Conservation (phyloP, 345 rosid genomes). For the Limnanthes douglasii region DNA sequence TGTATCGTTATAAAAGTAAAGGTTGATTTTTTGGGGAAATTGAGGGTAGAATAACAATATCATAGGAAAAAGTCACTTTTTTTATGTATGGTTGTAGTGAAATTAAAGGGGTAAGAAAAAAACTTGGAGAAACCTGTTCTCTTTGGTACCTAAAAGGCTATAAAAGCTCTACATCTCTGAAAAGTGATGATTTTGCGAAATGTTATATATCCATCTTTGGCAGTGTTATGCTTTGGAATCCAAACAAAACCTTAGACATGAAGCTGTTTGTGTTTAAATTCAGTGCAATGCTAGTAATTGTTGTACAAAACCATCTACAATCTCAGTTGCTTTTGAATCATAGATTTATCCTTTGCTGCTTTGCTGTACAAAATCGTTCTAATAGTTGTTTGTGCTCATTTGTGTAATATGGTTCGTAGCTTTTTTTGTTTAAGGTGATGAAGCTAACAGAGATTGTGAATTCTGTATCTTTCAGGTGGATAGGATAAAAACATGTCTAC, state of each 20-base stretch:
- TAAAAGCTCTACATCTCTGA: background rate
- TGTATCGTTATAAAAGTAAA: too few species aligned
- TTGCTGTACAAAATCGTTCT: background rate
- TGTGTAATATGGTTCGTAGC: constrained; percentile 4
- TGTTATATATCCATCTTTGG: background rate
- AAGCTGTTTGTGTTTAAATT: constrained; percentile 1
- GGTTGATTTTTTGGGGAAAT: too few species aligned
- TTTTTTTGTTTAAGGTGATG: background rate
- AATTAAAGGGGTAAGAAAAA: too few species aligned
- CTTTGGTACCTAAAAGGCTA: too few species aligned
- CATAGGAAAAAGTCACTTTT: too few species aligned
- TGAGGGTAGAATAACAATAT: too few species aligned
- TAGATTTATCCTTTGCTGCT: background rate
- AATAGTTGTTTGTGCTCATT: background rate
- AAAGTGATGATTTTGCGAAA: background rate
- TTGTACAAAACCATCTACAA: too few species aligned
- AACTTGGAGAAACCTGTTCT: too few species aligned
- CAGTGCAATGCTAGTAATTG: too few species aligned
- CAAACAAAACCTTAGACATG: background rate
- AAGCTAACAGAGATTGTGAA: background rate
- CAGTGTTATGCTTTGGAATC: background rate
- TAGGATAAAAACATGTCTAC: constrained; percentile 26
- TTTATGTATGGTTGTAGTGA: too few species aligned
- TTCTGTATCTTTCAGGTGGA: constrained; percentile 22
- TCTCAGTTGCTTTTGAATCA: background rate